These are phyloP conservation scores for Chlorella sp. DNA, from an alignment of 139 green algal species.

Conservation along the genomic window DNA sequence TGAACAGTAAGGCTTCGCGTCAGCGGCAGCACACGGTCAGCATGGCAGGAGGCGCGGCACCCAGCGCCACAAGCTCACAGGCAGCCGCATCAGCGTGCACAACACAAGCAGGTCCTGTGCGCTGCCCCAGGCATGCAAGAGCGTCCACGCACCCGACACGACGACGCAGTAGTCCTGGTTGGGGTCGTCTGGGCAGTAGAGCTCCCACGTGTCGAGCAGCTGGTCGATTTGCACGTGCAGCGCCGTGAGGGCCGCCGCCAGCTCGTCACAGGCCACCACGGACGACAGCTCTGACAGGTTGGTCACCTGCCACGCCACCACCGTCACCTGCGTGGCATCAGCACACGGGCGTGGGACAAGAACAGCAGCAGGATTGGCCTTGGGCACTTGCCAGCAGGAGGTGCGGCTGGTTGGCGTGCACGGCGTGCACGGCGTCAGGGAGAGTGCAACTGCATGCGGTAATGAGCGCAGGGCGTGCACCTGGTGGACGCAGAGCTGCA, in stretches of 20 bases:
- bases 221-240: slow-evolving; percentile 12
- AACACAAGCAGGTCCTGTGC: neutral
- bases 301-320: neutral
- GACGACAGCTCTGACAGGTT: neutral
- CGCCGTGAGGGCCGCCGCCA: neutral
- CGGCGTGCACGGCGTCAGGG: no score
- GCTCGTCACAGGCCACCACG: neutral
- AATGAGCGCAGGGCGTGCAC: no score
- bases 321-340: neutral
- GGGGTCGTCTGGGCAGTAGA: neutral
- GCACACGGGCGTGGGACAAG: neutral
- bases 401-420: no score
- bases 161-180: neutral
- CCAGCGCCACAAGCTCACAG: neutral
- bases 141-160: neutral
- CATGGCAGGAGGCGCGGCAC: neutral
- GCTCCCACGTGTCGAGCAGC: slow-evolving; percentile 12
- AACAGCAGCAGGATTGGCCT: neutral
- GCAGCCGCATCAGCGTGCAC: neutral
- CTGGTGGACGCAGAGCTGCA: no score
- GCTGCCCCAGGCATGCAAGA: no score
- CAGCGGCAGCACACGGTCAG: no score
- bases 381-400: no score
- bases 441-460: no score
- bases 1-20: no score